Percentiles rank a stretch among this genome's conserved stretches.
phyloP scores from a whole-genome alignment of 2,329 filamentous ascomycete species.

The Paecilomyces sp. region DNA sequence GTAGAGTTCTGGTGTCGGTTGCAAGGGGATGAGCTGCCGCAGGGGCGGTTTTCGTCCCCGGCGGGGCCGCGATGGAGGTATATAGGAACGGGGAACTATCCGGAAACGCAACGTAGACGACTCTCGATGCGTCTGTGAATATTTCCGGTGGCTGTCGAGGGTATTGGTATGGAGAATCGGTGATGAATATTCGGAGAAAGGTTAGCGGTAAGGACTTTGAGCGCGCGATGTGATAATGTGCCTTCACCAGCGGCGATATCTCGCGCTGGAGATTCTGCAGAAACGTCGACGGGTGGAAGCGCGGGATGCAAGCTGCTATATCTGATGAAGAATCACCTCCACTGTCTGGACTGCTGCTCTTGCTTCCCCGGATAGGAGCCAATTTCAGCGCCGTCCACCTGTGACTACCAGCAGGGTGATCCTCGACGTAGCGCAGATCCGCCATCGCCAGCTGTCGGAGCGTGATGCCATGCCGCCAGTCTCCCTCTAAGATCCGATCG shows the following conservation, averaged over 20 bases:
- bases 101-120: constrained; percentile 75
- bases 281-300: constrained; percentile 75
- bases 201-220: constrained; percentile 58
- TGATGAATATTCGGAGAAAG: constrained; percentile 69
- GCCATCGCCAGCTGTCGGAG: constrained; percentile 50
- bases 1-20: constrained; percentile 56
- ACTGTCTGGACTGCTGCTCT: constrained; percentile 15
- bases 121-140: constrained; percentile 56
- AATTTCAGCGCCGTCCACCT: constrained; percentile 50
- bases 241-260: constrained; percentile 71
- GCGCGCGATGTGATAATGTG: constrained; percentile 74
- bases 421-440: constrained; percentile 47
- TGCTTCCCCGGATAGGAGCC: constrained; percentile 15
- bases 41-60: constrained; percentile 22
- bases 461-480: constrained; percentile 50
- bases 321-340: constrained; percentile 17
- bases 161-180: constrained; percentile 71
- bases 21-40: constrained; percentile 24
- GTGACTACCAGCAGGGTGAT: constrained; percentile 40
- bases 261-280: constrained; percentile 67
- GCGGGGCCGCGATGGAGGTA: constrained; percentile 38
- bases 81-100: constrained; percentile 73
- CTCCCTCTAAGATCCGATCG: constrained; percentile 50
- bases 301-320: constrained; percentile 45
- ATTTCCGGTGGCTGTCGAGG: constrained; percentile 32